phyloP scores from a whole-genome alignment of 2,329 filamentous ascomycete species.

The Hymenoscyphus fraxineus region DNA sequence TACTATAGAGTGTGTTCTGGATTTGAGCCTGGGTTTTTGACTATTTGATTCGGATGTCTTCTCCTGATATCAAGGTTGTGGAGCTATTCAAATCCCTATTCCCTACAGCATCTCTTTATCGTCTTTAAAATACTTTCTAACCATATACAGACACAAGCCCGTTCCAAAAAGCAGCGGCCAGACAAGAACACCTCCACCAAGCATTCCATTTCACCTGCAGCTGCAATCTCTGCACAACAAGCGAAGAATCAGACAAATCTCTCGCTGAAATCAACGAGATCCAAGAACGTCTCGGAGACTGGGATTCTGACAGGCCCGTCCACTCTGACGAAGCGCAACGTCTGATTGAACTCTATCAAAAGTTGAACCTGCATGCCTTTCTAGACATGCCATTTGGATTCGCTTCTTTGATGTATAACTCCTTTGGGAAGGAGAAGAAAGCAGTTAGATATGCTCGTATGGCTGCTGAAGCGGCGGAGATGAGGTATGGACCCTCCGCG shows the following conservation, averaged over 20 bases:
- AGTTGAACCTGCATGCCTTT: conserved; percentile 39
- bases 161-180: conserved; percentile 30
- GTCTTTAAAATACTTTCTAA: neutral
- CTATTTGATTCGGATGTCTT: neutral
- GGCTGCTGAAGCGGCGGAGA: conserved; percentile 35
- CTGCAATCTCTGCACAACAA: conserved; percentile 36
- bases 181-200: conserved; percentile 33
- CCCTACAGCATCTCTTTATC: neutral
- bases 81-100: neutral
- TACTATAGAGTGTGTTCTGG: neutral
- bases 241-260: conserved; percentile 32
- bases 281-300: conserved; percentile 23
- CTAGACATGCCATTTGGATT: conserved; percentile 39
- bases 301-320: conserved; percentile 11
- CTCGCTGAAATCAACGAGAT: conserved; percentile 33
- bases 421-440: conserved; percentile 30
- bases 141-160: conserved; percentile 33
- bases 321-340: conserved; percentile 30
- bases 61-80: neutral
- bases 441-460: conserved; percentile 36
- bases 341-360: conserved; percentile 35
- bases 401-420: conserved; percentile 39
- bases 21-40: neutral
- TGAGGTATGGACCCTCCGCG: conserved; percentile 38
- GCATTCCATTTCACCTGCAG: conserved; percentile 41